Evolutionary conservation across 768 basidiomycete species (phyloP).

Genomic region (Gelatoporia subvermispora): DNA sequence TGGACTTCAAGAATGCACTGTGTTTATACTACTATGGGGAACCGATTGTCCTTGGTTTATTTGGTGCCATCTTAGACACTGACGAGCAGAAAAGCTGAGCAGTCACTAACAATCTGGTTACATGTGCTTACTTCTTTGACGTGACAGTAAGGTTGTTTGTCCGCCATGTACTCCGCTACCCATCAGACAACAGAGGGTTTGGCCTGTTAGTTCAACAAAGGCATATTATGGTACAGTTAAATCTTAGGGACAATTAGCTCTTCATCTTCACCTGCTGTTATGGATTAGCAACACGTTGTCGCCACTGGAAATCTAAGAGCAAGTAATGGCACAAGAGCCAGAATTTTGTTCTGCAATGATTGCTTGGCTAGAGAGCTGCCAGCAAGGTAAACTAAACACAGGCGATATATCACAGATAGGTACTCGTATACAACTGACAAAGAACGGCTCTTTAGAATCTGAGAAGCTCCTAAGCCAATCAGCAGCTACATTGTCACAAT

Average conservation of each 20-base stretch:
- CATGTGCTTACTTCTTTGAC: not conserved
- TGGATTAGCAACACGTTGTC: slow-evolving; percentile 10
- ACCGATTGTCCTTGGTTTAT: not conserved
- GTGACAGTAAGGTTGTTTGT: not conserved
- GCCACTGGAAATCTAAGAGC: slow-evolving; percentile 31
- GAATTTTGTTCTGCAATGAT: no score
- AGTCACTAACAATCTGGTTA: not conserved
- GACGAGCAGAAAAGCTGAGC: not conserved
- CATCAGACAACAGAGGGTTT: not conserved
- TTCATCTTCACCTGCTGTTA: slow-evolving; percentile 16
- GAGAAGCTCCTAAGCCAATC: no score
- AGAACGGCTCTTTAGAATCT: no score
- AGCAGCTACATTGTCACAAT: no score
- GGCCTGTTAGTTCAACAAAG: not conserved
- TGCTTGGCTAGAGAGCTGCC: slow-evolving; percentile 28
- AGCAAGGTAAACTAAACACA: slow-evolving; percentile 28
- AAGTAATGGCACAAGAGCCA: slow-evolving; percentile 20
- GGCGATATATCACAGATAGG: slow-evolving; percentile 18
- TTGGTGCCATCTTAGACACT: not conserved
- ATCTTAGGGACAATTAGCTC: slow-evolving; percentile 8
- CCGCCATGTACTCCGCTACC: not conserved
- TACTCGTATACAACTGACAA: no score
- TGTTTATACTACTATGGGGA: slow-evolving; percentile 1
- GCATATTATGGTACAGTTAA: slow-evolving; percentile 16
- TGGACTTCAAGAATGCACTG: not conserved